Percentiles rank a stretch among this genome's conserved stretches.
phyloP scores from a whole-genome alignment of 139 green algal genomes.

The Micromonas commoda region DNA sequence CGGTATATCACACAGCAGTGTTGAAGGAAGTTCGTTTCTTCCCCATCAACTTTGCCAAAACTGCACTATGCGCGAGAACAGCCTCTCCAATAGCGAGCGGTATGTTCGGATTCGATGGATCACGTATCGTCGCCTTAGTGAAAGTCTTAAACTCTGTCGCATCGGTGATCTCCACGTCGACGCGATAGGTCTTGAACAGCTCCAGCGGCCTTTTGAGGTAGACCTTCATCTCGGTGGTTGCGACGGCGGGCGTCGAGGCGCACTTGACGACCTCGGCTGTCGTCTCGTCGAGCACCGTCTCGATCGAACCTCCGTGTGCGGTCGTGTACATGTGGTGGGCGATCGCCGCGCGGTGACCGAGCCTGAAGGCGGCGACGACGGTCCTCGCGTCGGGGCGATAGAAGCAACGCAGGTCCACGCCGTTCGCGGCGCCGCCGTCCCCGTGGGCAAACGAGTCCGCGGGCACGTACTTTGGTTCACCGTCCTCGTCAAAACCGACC shows the following conservation, averaged over 20 bases:
- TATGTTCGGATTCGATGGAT: too few relatives aligned
- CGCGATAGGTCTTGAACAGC: neutral
- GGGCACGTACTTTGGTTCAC: neutral
- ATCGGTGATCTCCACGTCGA: too few relatives aligned
- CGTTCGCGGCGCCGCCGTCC: slow-evolving; percentile 2
- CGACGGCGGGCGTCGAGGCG: too few relatives aligned
- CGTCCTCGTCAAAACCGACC: neutral
- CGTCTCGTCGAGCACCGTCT: slow-evolving; percentile 32
- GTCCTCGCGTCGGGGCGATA: neutral
- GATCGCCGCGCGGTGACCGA: slow-evolving; percentile 25
- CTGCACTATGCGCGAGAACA: too few relatives aligned
- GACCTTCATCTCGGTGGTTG: neutral
- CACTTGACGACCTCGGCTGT: slow-evolving; percentile 20
- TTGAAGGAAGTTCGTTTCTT: too few relatives aligned
- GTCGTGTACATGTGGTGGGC: neutral
- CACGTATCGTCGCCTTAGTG: too few relatives aligned
- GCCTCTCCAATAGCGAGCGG: too few relatives aligned
- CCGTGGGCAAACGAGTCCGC: slow-evolving; percentile 14
- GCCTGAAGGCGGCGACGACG: neutral
- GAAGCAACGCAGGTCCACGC: slow-evolving; percentile 29
- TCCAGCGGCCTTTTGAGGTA: neutral
- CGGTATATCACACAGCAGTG: too few relatives aligned
- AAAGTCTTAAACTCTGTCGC: too few relatives aligned
- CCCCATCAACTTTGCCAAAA: too few relatives aligned
- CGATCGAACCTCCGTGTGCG: slow-evolving; percentile 28